These are phyloP conservation scores for Chenopodium formosanum DNA, from an alignment of 148 eudicot species.

Conservation along the genomic window DNA sequence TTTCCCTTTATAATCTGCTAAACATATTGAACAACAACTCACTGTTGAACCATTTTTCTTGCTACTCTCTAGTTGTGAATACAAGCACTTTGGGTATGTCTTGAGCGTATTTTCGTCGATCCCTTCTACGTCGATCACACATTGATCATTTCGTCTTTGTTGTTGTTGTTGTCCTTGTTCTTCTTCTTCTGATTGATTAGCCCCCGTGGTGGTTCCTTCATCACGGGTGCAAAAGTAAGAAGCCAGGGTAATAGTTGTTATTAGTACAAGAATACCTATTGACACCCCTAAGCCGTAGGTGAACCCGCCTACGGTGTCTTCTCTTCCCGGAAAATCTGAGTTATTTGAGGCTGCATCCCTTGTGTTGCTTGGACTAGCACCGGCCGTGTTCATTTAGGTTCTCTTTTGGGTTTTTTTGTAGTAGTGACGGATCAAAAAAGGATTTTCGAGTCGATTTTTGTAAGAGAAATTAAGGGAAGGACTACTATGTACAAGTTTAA, in stretches of 20 bases:
- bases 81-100: slow-evolving; percentile 66
- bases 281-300: slow-evolving; percentile 83
- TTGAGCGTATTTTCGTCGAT: slow-evolving; percentile 69
- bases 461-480: neutral
- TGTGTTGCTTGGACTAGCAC: neutral
- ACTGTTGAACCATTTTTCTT: slow-evolving; percentile 18
- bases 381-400: slow-evolving; percentile 9
- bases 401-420: neutral
- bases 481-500: neutral
- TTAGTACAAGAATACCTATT: slow-evolving; percentile 73
- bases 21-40: slow-evolving; percentile 70
- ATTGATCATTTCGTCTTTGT: neutral
- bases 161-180: neutral
- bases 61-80: slow-evolving; percentile 33
- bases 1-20: slow-evolving; percentile 62
- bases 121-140: slow-evolving; percentile 28
- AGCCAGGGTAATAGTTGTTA: slow-evolving; percentile 76
- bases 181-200: neutral
- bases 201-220: slow-evolving; percentile 19
- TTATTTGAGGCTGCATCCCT: neutral
- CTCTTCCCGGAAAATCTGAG: slow-evolving; percentile 33
- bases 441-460: neutral
- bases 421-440: neutral
- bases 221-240: slow-evolving; percentile 78
- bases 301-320: slow-evolving; percentile 50